Base-by-base conservation (phyloP, 2,329 filamentous ascomycete genomes). In the Alternaria hordeiaustralica region DNA sequence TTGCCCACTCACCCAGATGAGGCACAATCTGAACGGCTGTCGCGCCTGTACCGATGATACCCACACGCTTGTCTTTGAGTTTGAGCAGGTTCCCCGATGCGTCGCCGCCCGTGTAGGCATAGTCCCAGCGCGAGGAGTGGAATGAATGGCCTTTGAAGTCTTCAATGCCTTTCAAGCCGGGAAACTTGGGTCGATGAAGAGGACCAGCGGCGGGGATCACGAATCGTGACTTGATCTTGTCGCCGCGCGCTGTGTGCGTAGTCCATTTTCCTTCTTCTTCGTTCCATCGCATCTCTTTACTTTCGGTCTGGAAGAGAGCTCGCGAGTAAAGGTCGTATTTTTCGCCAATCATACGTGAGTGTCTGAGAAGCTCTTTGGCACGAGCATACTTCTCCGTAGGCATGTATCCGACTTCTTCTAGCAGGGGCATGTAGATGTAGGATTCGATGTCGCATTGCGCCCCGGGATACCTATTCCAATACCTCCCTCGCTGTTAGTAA, bases 311-410 rank as follows among this genome's bases (percentile, higher is more conserved):
- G 68, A 88, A 87, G 21, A 87, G 15, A 10, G 55, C 20, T 7
- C 43, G 55, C 11, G 41, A 33, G 26, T 79, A 73, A 5, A 89
- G 72, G 4, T 78, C 71, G 65, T 79, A 88, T 60, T 82, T 78
- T 44, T 76, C 72, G 6, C 81, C 83, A 15, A 88, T 80, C 2
- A 75, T 74, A 7, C 84, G 74, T 3, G 82, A 79, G 69, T 88
- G 82, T 36, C 79, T 73, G 1, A 83, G 81, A 18, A 88, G 62
- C 66, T 87, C 85, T 3, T 74, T 67, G 0, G 82, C 84, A 10
- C 76, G 76, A 0, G 82, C 76, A 65, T 85, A 87, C 45, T 82
- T 81, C 46, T 86, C 79, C 15, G 79, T 84, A 0, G 88, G 88
- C 72, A 89, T 83, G 69, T 88, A 89, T 1, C 63, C 69, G 4